Base-by-base conservation (phyloP, 768 basidiomycete species). In the Thelephora aurantiotincta region DNA sequence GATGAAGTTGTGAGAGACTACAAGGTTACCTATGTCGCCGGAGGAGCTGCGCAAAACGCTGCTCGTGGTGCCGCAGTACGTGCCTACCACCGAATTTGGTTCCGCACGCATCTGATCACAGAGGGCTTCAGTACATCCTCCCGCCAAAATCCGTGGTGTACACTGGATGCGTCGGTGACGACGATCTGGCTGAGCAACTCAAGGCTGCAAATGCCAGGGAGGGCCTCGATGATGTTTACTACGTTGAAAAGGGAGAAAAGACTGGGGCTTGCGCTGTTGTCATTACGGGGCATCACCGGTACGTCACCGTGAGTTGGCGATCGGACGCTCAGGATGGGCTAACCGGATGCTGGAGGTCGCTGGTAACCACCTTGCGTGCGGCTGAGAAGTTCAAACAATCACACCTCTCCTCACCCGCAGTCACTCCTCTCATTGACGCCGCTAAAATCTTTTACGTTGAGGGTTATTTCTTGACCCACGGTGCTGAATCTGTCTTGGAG, bases 251-350 rank as follows among this genome's bases (percentile, higher is more conserved):
- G 52, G 84, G 81, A 50, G 80, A 81, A 60, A 80, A 88, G 66
- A 98, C 96, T 5, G 96, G 96, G 49, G 92, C 96, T 46, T 99
- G 96, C 61, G 94, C 89, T 13, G 96, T 98, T 53, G 65, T 99
- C 55, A 78, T 98, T 65, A 97, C 92, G 45, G 89, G 85, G 41
- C 91, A 96, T 67, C 60, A 96, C 65, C 77, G 94, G 88, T 91
- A 52, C 26, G 74, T 54, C n/a, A 46, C 5, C n/a, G n/a, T 30
- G 26, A 30, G 26, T 30, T 30, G 26, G 4, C 18, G 18, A 43
- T 33, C 19, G 12, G 22, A 16, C 47, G 26, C 44, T 34, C n/a
- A 20, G 11, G 20, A 20, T 41, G 37, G 16, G 37, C 37, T 41
- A 41, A 41, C 5, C 38, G 47, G 22, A 12, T 33, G 44, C 0